These are phyloP conservation scores for Suillus luteus DNA, from an alignment of 768 basidiomycete species.

Conservation along the genomic window DNA sequence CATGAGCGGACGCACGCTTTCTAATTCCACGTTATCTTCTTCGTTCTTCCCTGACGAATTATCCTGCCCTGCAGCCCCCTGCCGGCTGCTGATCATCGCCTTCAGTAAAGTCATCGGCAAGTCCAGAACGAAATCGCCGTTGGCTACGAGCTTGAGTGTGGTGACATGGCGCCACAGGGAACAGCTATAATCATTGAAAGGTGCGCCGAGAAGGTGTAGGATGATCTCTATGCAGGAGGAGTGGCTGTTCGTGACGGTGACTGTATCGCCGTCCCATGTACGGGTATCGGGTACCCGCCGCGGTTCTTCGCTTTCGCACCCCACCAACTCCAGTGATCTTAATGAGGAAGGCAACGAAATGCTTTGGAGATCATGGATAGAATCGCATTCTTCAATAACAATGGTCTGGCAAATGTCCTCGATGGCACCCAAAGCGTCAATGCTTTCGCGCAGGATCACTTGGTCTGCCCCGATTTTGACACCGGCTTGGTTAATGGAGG, in stretches of 20 bases:
- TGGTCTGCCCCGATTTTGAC: background rate
- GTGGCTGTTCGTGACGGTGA: background rate
- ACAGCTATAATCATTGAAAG: background rate
- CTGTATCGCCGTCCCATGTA: conserved; percentile 1
- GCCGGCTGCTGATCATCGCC: background rate
- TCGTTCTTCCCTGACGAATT: background rate
- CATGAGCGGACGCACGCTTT: conserved; percentile 23
- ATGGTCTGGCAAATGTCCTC: background rate
- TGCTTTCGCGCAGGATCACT: background rate
- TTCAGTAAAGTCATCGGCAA: background rate
- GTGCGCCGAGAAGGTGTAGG: background rate
- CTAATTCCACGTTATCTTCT: no score
- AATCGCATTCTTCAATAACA: background rate
- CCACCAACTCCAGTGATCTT: background rate
- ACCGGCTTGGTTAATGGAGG: background rate
- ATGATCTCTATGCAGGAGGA: background rate
- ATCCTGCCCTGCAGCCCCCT: background rate
- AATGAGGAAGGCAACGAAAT: background rate
- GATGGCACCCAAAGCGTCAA: background rate
- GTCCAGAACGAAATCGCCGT: background rate
- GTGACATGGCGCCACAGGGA: background rate
- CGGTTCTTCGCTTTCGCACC: background rate
- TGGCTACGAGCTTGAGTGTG: background rate
- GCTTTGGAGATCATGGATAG: background rate
- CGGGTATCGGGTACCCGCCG: background rate